Evolutionary conservation across 2,329 filamentous ascomycete genomes (phyloP).

Genomic region (Pseudopyrenochaeta lycopersici): DNA sequence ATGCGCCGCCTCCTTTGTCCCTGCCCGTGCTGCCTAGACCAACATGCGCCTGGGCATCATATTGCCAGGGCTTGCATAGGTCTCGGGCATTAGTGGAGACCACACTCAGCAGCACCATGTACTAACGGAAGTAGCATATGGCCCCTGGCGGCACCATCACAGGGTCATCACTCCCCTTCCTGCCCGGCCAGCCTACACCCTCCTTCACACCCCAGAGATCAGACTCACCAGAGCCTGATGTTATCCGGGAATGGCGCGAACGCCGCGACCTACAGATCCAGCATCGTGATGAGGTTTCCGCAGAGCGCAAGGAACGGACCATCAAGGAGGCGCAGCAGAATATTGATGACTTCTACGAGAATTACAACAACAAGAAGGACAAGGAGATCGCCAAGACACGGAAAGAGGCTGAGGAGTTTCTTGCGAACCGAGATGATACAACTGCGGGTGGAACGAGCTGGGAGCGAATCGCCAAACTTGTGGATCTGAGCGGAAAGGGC

Average conservation of each 20-base stretch:
- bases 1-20: slow-evolving; percentile 4
- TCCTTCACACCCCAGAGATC: slow-evolving; percentile 61
- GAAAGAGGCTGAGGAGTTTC: slow-evolving; percentile 92
- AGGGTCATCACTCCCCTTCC: slow-evolving; percentile 68
- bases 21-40: neutral
- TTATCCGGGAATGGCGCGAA: slow-evolving; percentile 90
- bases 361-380: slow-evolving; percentile 98
- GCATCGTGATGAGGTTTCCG: slow-evolving; percentile 85
- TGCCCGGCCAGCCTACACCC: slow-evolving; percentile 46
- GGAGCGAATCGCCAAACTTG: slow-evolving; percentile 97
- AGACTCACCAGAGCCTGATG: slow-evolving; percentile 86
- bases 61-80: neutral
- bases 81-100: neutral
- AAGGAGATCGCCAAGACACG: slow-evolving; percentile 89
- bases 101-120: neutral
- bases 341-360: slow-evolving; percentile 99
- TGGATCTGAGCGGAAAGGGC: slow-evolving; percentile 96
- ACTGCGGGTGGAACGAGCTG: slow-evolving; percentile 95
- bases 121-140: slow-evolving; percentile 64
- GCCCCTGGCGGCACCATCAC: slow-evolving; percentile 83
- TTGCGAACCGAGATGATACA: slow-evolving; percentile 88
- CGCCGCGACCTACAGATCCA: slow-evolving; percentile 83
- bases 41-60: neutral
- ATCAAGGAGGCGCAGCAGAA: slow-evolving; percentile 89
- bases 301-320: slow-evolving; percentile 82